phyloP scores from a whole-genome alignment of 305 asterid species.

The Solanum hybrid region DNA sequence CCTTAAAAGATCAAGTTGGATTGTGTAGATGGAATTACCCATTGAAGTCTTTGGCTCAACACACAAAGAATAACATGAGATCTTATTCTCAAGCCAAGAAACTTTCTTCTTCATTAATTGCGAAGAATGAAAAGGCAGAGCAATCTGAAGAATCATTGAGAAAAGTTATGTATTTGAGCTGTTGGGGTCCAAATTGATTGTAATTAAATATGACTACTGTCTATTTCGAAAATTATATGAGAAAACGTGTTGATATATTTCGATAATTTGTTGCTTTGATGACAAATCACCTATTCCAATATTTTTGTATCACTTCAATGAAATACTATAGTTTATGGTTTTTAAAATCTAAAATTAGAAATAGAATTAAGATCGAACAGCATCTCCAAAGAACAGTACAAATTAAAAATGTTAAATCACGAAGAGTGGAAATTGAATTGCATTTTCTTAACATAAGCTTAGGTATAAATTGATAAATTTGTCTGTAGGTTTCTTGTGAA shows the following conservation, averaged over 20 bases:
- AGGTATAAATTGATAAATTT: too few relatives aligned
- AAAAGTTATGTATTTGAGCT: conserved; percentile 3
- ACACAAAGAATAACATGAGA: conserved; percentile 20
- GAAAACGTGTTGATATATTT: neutral
- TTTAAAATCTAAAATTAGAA: too few relatives aligned
- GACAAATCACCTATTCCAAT: neutral
- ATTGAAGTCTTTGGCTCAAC: conserved; percentile 18
- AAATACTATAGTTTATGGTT: too few relatives aligned
- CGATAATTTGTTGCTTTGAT: neutral
- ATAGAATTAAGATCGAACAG: neutral
- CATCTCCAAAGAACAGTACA: neutral
- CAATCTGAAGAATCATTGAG: conserved; percentile 32
- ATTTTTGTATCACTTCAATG: neutral
- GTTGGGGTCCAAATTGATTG: neutral
- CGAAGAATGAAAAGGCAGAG: neutral
- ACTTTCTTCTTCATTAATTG: conserved; percentile 5
- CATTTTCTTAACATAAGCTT: too few relatives aligned
- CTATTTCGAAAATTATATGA: neutral
- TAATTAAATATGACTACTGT: neutral
- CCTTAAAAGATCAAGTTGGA: conserved; percentile 29
- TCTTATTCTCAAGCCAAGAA: conserved; percentile 11
- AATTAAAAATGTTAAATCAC: too few relatives aligned
- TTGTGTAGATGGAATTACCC: conserved; percentile 24
- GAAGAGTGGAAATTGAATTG: too few relatives aligned
- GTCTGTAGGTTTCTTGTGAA: too few relatives aligned